These are phyloP conservation scores for Leucocoprinus leucothites DNA, from an alignment of 768 basidiomycete species.

Conservation along the genomic window DNA sequence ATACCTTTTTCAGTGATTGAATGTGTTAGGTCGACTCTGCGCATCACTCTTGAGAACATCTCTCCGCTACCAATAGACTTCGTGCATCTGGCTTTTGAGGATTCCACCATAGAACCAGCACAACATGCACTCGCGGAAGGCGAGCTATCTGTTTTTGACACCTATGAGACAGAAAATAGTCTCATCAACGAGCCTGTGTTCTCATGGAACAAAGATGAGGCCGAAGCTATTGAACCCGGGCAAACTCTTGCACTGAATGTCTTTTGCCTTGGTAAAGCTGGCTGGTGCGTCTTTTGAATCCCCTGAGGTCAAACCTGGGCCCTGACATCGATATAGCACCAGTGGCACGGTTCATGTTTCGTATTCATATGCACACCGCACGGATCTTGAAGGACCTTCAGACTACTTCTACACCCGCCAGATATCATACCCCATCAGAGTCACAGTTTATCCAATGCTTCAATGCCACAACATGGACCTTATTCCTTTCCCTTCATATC, in stretches of 20 bases:
- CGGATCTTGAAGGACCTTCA: slow-evolving; percentile 26
- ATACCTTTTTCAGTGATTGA: not conserved
- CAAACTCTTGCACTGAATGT: slow-evolving; percentile 68
- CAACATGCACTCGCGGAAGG: slow-evolving; percentile 79
- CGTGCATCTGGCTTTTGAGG: slow-evolving; percentile 82
- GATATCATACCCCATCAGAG: slow-evolving; percentile 81
- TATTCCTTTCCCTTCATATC: slow-evolving; percentile 54
- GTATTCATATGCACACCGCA: slow-evolving; percentile 68
- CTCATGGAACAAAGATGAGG: slow-evolving; percentile 60
- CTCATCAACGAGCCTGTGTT: slow-evolving; percentile 78
- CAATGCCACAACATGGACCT: slow-evolving; percentile 85
- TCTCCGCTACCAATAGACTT: slow-evolving; percentile 84
- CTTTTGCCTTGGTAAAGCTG: slow-evolving; percentile 83
- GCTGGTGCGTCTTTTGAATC: slow-evolving; percentile 63
- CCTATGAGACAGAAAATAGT: slow-evolving; percentile 88
- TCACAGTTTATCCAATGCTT: slow-evolving; percentile 95
- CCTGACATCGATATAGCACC: slow-evolving; percentile 45
- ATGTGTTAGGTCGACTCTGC: slow-evolving; percentile 66
- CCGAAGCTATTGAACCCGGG: slow-evolving; percentile 59
- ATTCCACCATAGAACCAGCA: slow-evolving; percentile 79
- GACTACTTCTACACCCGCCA: slow-evolving; percentile 83
- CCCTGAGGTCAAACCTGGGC: not conserved
- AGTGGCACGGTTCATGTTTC: slow-evolving; percentile 79
- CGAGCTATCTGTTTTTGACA: slow-evolving; percentile 76
- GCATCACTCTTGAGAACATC: slow-evolving; percentile 87